phyloP scores from a whole-genome alignment of 208 protist genomes.

The Leishmania tarentolae region DNA sequence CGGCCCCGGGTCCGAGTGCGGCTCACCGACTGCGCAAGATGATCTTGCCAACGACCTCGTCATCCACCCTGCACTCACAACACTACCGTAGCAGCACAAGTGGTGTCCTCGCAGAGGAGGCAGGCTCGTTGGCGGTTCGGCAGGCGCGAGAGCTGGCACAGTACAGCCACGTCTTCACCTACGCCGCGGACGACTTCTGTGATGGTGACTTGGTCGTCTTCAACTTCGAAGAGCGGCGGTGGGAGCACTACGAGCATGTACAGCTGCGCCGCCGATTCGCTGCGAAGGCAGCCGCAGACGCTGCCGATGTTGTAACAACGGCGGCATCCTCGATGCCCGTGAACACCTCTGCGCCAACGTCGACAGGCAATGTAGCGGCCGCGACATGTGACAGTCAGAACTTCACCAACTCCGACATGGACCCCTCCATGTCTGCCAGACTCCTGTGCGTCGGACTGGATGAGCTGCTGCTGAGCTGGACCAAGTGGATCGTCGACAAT shows the following conservation, averaged over 20 bases:
- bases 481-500: constrained; percentile 52
- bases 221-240: constrained; percentile 33
- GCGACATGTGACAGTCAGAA: neutral
- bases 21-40: constrained; percentile 42
- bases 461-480: constrained; percentile 57
- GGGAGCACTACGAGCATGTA: constrained; percentile 59
- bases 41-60: constrained; percentile 7
- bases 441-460: constrained; percentile 46
- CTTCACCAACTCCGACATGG: constrained; percentile 6
- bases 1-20: constrained; percentile 35
- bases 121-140: constrained; percentile 15
- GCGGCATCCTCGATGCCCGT: neutral
- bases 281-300: constrained; percentile 6
- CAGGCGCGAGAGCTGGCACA: constrained; percentile 29
- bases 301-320: neutral
- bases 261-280: constrained; percentile 41
- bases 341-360: neutral
- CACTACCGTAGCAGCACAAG: neutral
- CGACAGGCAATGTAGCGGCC: neutral
- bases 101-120: neutral
- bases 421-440: constrained; percentile 36
- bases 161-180: constrained; percentile 40
- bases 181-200: constrained; percentile 49
- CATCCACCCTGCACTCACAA: neutral
- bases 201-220: constrained; percentile 66